A percentile compares a stretch with the other conserved stretches of the same genome.
These are phyloP conservation scores for Capsicum baccatum DNA, from an alignment of 257 asterid genomes.

Conservation along the genomic window DNA sequence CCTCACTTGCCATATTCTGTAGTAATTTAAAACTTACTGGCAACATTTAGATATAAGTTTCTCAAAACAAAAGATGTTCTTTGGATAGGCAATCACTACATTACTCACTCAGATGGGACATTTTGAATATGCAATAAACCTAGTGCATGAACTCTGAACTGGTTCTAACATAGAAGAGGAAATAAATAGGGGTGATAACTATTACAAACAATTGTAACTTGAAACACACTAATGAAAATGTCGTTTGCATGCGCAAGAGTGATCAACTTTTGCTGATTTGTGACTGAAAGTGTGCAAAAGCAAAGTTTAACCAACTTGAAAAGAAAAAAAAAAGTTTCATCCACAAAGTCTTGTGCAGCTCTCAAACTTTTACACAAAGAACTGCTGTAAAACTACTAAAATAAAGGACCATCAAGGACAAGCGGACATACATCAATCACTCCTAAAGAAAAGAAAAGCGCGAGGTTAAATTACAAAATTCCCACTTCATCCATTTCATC, in stretches of 20 bases:
- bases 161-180: not conserved
- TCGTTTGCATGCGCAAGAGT: not conserved
- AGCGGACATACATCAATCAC: not conserved
- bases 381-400: not conserved
- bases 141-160: not conserved
- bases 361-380: not conserved
- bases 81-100: too few relatives aligned
- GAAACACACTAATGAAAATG: not conserved
- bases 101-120: too few relatives aligned
- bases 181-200: not conserved
- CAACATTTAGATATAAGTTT: too few relatives aligned
- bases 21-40: too few relatives aligned
- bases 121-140: not conserved
- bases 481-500: constrained; percentile 23
- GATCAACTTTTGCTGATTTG: not conserved
- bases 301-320: not conserved
- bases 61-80: too few relatives aligned
- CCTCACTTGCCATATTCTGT: too few relatives aligned
- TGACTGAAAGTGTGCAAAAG: not conserved
- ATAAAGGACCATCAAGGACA: not conserved
- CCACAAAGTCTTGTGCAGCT: constrained; percentile 1
- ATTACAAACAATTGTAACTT: not conserved
- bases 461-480: not conserved
- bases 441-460: not conserved
- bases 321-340: not conserved